Conservation (phyloP, 768 basidiomycete species). For the Arthromyces matolae region DNA sequence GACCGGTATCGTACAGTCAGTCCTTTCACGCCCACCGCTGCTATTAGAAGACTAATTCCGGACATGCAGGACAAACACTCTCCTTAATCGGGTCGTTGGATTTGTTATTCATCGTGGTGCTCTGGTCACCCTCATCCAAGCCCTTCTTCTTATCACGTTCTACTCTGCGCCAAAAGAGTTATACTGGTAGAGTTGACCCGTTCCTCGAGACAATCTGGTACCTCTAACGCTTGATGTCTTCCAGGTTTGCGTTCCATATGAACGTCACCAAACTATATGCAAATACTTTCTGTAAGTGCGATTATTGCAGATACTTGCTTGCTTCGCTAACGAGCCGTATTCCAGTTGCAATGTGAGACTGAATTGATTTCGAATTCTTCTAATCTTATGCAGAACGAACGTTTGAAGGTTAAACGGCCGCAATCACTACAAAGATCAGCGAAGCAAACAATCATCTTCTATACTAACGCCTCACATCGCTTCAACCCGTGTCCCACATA, state of each 20-base stretch:
- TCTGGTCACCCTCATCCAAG: conserved; percentile 43
- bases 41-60: neutral
- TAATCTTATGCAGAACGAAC: neutral
- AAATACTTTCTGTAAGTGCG: conserved; percentile 44
- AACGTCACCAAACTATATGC: conserved; percentile 47
- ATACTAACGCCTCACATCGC: too few species aligned
- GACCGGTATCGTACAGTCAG: conserved; percentile 36
- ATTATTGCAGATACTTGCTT: conserved; percentile 13
- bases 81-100: conserved; percentile 37
- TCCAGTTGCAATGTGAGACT: conserved; percentile 32
- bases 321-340: neutral
- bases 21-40: neutral
- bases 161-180: conserved; percentile 31
- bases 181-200: conserved; percentile 29
- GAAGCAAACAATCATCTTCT: too few species aligned
- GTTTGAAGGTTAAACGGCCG: conserved; percentile 22
- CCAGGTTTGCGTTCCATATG: conserved; percentile 45
- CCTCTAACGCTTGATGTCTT: neutral
- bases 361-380: neutral
- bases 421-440: conserved; percentile 14
- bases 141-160: conserved; percentile 37
- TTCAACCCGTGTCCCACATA: too few species aligned
- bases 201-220: neutral
- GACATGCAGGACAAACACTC: conserved; percentile 32
- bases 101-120: conserved; percentile 42